Conservation (phyloP, 768 basidiomycete genomes). For the Lentinula aciculospora region DNA sequence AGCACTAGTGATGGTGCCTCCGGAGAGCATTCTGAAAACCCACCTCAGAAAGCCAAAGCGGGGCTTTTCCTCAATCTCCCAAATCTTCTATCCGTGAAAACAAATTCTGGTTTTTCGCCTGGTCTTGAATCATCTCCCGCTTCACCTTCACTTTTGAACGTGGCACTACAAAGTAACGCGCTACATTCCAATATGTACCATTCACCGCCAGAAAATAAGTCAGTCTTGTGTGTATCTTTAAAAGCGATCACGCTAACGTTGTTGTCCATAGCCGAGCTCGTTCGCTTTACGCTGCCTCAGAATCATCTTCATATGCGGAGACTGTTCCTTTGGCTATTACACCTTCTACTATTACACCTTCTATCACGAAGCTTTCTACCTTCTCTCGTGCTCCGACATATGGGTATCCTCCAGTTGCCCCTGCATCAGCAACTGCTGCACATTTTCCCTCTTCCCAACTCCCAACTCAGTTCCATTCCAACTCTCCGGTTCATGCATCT, state of each 20-base stretch:
- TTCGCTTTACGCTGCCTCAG: background rate
- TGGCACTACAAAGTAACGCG: constrained; percentile 7
- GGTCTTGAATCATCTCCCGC: background rate
- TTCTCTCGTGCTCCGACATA: background rate
- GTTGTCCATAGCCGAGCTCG: background rate
- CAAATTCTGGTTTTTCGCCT: background rate
- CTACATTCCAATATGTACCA: constrained; percentile 1
- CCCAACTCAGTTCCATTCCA: constrained; percentile 12
- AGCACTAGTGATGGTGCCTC: background rate
- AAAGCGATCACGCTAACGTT: background rate
- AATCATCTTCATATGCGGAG: background rate
- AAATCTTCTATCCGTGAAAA: background rate
- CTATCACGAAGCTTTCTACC: background rate
- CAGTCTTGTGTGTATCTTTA: background rate
- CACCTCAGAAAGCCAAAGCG: constrained; percentile 2
- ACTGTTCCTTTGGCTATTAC: background rate
- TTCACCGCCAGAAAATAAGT: background rate
- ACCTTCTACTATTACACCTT: background rate
- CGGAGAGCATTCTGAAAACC: background rate
- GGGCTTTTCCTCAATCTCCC: constrained; percentile 4
- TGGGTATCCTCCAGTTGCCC: background rate
- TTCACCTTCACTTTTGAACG: background rate
- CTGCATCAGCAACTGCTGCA: constrained; percentile 3
- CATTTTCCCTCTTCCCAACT: background rate
- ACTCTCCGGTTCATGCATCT: background rate